Percentiles rank a stretch among this genome's conserved stretches.
Evolutionary conservation across 192 early-diverging fungal species (phyloP).

Genomic region (Podila epigama): DNA sequence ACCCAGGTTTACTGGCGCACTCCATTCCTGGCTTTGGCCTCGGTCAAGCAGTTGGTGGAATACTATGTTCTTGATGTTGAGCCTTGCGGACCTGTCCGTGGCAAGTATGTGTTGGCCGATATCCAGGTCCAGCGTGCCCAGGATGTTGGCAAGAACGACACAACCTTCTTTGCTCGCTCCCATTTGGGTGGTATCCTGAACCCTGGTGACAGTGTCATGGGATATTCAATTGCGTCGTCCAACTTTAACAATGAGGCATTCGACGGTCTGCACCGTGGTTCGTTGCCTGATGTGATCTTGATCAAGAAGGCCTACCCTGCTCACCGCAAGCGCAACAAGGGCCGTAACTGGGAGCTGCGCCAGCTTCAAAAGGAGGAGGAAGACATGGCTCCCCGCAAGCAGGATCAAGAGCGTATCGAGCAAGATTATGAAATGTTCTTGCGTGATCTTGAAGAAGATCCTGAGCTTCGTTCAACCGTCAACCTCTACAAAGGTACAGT

Average conservation of each 20-base stretch:
- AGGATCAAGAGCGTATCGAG: slow-evolving; percentile 80
- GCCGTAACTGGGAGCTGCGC: slow-evolving; percentile 92
- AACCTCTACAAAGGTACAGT: slow-evolving; percentile 92
- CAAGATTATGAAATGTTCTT: slow-evolving; percentile 95
- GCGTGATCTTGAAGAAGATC: slow-evolving; percentile 98
- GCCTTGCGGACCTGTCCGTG: slow-evolving; percentile 74
- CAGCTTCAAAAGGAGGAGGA: slow-evolving; percentile 89
- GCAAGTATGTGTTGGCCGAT: slow-evolving; percentile 86
- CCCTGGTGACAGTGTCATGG: slow-evolving; percentile 90
- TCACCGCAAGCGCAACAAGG: slow-evolving; percentile 85
- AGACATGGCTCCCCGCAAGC: slow-evolving; percentile 79
- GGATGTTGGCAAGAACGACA: slow-evolving; percentile 86
- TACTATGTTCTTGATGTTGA: slow-evolving; percentile 97
- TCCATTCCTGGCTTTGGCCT: slow-evolving; percentile 79
- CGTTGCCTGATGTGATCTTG: slow-evolving; percentile 88
- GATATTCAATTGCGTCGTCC: slow-evolving; percentile 86
- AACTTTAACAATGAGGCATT: slow-evolving; percentile 94
- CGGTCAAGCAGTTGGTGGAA: slow-evolving; percentile 83
- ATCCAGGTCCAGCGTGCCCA: slow-evolving; percentile 82
- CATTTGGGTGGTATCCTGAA: slow-evolving; percentile 93
- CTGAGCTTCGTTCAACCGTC: slow-evolving; percentile 92
- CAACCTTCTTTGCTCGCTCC: slow-evolving; percentile 85
- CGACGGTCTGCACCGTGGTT: slow-evolving; percentile 70
- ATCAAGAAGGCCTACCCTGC: slow-evolving; percentile 93
- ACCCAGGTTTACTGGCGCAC: slow-evolving; percentile 83